Conservation (phyloP, 2,329 filamentous ascomycete genomes). For the Hypomyces rosellus region DNA sequence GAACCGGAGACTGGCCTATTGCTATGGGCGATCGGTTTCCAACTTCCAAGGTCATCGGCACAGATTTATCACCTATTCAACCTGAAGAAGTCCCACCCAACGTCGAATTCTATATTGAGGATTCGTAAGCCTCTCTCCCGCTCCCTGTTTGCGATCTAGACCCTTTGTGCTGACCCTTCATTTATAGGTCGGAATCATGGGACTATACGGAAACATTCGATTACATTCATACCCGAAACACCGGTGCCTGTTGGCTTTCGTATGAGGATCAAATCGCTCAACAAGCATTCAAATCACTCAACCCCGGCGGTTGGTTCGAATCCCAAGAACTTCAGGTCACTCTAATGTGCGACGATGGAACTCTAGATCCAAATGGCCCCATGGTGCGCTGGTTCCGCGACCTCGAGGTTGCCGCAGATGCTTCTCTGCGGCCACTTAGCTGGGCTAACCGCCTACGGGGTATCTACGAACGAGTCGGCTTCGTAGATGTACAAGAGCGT, state of each 20-base stretch:
- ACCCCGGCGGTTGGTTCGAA: conserved; percentile 50
- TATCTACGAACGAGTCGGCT: conserved; percentile 43
- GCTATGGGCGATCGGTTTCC: conserved; percentile 60
- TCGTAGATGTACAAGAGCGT: conserved; percentile 47
- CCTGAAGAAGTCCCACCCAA: conserved; percentile 62
- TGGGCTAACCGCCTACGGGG: conserved; percentile 28
- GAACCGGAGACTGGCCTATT: conserved; percentile 55
- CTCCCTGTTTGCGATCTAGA: background rate
- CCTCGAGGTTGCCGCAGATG: conserved; percentile 31
- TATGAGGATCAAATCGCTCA: conserved; percentile 44
- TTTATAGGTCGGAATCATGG: conserved; percentile 41
- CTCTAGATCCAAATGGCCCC: conserved; percentile 31
- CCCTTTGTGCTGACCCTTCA: background rate
- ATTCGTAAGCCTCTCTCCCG: conserved; percentile 35
- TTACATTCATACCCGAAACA: conserved; percentile 47
- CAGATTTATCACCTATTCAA: conserved; percentile 63
- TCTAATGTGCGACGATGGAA: conserved; percentile 40
- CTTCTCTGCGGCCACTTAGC: conserved; percentile 31
- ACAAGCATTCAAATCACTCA: conserved; percentile 43
- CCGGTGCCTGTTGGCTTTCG: conserved; percentile 43
- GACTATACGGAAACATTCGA: conserved; percentile 49
- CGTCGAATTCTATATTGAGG: conserved; percentile 68
- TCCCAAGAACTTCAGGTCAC: conserved; percentile 41
- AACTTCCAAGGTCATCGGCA: conserved; percentile 51
- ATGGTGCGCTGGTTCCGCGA: conserved; percentile 36